Evolutionary conservation across 331 rosid genomes (phyloP).

Genomic region (Acacia pycnantha): DNA sequence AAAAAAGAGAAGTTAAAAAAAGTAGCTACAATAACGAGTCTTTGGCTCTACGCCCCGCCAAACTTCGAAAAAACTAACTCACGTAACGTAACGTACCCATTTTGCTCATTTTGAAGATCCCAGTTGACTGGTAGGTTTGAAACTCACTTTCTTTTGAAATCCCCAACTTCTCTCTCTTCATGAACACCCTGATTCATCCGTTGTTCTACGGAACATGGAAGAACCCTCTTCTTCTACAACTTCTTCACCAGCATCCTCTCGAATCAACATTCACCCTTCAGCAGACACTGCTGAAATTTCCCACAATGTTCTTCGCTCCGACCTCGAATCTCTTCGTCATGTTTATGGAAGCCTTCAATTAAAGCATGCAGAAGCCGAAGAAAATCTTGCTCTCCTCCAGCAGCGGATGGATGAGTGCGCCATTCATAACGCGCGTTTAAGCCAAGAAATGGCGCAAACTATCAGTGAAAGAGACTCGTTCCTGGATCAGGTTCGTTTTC

Average conservation of each 20-base stretch:
- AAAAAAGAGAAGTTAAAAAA: no score
- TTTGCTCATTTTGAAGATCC: not conserved
- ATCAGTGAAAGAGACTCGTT: conserved; percentile 39
- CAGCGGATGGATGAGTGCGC: conserved; percentile 25
- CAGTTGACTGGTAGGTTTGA: conserved; percentile 62
- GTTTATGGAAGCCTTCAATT: conserved; percentile 30
- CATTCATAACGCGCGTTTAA: conserved; percentile 25
- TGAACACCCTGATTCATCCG: conserved; percentile 22
- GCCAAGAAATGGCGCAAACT: conserved; percentile 18
- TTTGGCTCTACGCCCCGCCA: not conserved
- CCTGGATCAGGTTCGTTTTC: conserved; percentile 22
- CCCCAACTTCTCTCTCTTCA: conserved; percentile 25
- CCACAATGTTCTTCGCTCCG: conserved; percentile 19
- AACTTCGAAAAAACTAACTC: not conserved
- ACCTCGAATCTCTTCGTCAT: conserved; percentile 35
- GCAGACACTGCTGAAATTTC: conserved; percentile 7
- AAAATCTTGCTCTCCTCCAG: conserved; percentile 7
- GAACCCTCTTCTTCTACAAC: conserved; percentile 19
- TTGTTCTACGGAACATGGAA: conserved; percentile 45
- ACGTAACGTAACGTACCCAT: not conserved
- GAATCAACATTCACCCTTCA: conserved; percentile 19
- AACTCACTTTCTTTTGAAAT: not conserved
- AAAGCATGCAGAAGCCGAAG: conserved; percentile 24
- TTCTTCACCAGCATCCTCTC: conserved; percentile 7
- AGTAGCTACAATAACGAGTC: no score